A percentile compares a stretch with the other conserved stretches of the same genome.
Evolutionary conservation across 2,329 filamentous ascomycete genomes (phyloP).

Genomic region (Neobulgaria alba): DNA sequence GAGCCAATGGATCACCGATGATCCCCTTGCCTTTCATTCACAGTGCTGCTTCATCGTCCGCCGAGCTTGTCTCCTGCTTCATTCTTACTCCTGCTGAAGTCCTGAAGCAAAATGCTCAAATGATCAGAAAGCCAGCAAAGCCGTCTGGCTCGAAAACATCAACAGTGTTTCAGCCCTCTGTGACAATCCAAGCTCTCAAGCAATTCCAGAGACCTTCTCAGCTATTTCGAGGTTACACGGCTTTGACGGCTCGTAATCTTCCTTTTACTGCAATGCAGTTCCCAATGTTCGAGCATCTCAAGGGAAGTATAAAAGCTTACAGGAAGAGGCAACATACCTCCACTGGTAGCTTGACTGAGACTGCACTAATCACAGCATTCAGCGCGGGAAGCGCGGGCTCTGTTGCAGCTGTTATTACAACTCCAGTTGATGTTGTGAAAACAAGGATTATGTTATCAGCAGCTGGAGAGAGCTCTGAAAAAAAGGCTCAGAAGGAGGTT

Average conservation of each 20-base stretch:
- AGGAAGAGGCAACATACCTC: conserved; percentile 29
- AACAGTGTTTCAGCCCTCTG: conserved; percentile 42
- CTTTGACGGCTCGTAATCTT: conserved; percentile 72
- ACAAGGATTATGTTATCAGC: conserved; percentile 78
- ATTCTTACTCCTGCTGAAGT: conserved; percentile 86
- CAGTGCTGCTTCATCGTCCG: conserved; percentile 62
- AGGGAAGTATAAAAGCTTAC: conserved; percentile 41
- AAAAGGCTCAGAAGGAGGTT: conserved; percentile 19
- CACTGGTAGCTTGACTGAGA: conserved; percentile 45
- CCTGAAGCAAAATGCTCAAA: conserved; percentile 89
- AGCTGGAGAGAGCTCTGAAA: conserved; percentile 24
- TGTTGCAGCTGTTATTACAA: conserved; percentile 72
- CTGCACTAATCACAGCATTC: conserved; percentile 59
- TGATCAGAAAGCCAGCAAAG: conserved; percentile 43
- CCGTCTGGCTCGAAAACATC: conserved; percentile 20
- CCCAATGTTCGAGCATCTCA: conserved; percentile 71
- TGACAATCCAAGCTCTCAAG: conserved; percentile 45
- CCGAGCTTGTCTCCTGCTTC: conserved; percentile 76
- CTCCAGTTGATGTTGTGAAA: conserved; percentile 83
- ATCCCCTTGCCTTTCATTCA: conserved; percentile 66
- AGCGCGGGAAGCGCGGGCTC: conserved; percentile 69
- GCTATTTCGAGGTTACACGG: conserved; percentile 65
- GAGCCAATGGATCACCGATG: conserved; percentile 40
- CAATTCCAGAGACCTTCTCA: conserved; percentile 49
- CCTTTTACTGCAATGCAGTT: conserved; percentile 87